Evolutionary conservation across 2,329 filamentous ascomycete species (phyloP), one percentile per base, ranked within the genome.

Genomic region (Neonectria punicea): DNA sequence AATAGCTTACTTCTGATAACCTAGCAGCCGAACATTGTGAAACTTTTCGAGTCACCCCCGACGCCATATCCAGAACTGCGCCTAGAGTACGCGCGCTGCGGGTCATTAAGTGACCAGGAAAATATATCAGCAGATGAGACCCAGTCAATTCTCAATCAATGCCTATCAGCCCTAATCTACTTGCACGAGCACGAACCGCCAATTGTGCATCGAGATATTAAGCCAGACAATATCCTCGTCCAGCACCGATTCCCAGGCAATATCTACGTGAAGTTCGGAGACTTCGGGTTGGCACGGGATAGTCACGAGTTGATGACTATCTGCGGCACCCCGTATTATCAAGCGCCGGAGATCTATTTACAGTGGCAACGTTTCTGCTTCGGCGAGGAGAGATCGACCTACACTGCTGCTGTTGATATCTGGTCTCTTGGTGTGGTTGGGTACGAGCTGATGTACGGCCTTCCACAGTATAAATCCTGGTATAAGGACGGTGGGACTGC

Each of bases 141-240:
- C 20, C 53, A 58, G 13, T 32, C 32, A 2, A 65, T 73, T 47
- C 34, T 68, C 49, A 10, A 22, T 30, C 68, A 73, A 39, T 65
- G 58, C 47, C 36, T 65, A 10, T 69, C 63, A 3, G 71, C 70
- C 20, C 53, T 73, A n/a, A 39, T 18, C 20, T 68, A 64, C 39
- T 34, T 73, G 25, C 25, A 28, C 25, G 25, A 28, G 25, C 25
- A 28, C 25, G 25, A 28, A 4, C 28, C 65, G 28, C 25, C 60
- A 53, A 96, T 97, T 75, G 93, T 97, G 4, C 94, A 98, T 78
- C 90, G 94, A 62, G 94, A 98, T 73, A 97, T 98, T 80, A 97
- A 97, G 79, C 93, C 93, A 0, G 93, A 96, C 76, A 97, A 97
- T 75, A 97, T 98, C 20, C 83, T 98, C 8, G 83, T 97, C 34